phyloP scores from a whole-genome alignment of 2,329 filamentous ascomycete genomes.

The Penicillium crustosum region DNA sequence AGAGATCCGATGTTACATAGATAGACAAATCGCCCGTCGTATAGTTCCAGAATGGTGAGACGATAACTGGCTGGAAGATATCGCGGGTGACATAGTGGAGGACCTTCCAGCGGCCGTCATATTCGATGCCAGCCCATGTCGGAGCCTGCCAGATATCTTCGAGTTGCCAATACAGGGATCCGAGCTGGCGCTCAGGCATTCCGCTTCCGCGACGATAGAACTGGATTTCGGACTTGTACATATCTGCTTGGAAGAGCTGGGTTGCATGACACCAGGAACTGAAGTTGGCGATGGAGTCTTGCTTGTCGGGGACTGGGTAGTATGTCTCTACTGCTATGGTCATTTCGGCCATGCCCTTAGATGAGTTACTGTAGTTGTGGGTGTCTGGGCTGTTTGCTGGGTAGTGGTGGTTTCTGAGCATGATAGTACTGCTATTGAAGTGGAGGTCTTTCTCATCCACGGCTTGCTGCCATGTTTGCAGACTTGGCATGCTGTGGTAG shows the following conservation, averaged over 20 bases:
- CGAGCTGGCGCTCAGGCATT: slow-evolving; percentile 57
- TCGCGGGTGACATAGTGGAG: slow-evolving; percentile 60
- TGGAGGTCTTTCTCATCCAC: slow-evolving; percentile 52
- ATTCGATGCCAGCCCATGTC: slow-evolving; percentile 64
- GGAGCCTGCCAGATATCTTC: slow-evolving; percentile 66
- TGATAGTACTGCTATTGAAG: slow-evolving; percentile 58
- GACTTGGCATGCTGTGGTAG: slow-evolving; percentile 61
- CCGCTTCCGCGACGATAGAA: slow-evolving; percentile 63
- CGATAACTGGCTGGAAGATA: slow-evolving; percentile 59
- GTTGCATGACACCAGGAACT: slow-evolving; percentile 62
- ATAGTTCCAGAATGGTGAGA: slow-evolving; percentile 58
- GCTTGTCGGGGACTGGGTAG: slow-evolving; percentile 58
- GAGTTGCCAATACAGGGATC: slow-evolving; percentile 64
- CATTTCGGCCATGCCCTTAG: slow-evolving; percentile 54
- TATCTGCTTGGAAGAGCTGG: slow-evolving; percentile 64
- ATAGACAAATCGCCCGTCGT: slow-evolving; percentile 52
- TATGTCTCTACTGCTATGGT: slow-evolving; percentile 56
- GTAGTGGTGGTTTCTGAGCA: slow-evolving; percentile 61
- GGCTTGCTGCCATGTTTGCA: slow-evolving; percentile 59
- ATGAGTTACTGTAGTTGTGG: slow-evolving; percentile 42
- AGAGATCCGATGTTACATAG: slow-evolving; percentile 60
- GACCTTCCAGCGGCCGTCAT: slow-evolving; percentile 63
- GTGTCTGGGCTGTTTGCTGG: slow-evolving; percentile 52
- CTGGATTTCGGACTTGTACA: slow-evolving; percentile 60
- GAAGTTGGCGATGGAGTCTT: slow-evolving; percentile 58